These are phyloP conservation scores for Pulveroboletus sp. DNA, from an alignment of 768 basidiomycete genomes.

Conservation along the genomic window DNA sequence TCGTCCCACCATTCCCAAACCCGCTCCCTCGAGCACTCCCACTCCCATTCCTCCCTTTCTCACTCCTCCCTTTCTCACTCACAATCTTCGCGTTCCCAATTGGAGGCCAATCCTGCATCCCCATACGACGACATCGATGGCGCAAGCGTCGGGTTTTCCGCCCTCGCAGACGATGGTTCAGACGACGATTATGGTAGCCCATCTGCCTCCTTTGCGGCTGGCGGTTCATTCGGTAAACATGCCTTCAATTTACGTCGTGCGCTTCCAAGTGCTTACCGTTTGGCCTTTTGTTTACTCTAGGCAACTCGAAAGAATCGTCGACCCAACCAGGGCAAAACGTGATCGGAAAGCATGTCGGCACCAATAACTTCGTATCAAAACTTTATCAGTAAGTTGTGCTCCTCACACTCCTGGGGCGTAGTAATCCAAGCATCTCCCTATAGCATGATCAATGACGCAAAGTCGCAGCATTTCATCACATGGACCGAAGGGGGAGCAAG, in stretches of 20 bases:
- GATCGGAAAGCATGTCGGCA: constrained; percentile 61
- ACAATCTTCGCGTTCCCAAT: constrained; percentile 16
- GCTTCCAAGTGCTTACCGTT: background rate
- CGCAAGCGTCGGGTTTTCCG: constrained; percentile 27
- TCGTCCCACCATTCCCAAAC: constrained; percentile 23
- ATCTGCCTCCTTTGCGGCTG: constrained; percentile 11
- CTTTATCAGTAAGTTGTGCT: constrained; percentile 67
- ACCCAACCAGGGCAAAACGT: constrained; percentile 45
- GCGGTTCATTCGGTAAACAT: constrained; percentile 9
- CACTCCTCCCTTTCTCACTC: too few relatives aligned
- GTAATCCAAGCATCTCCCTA: background rate
- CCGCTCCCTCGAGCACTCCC: constrained; percentile 19
- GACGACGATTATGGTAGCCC: constrained; percentile 25
- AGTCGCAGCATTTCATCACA: constrained; percentile 72
- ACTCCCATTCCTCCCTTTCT: constrained; percentile 22
- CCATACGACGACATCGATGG: constrained; percentile 62
- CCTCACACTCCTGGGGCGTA: background rate
- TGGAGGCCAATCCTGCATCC: constrained; percentile 28
- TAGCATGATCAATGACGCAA: constrained; percentile 85
- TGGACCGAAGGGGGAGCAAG: constrained; percentile 82
- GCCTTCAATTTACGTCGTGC: background rate
- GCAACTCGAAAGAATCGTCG: constrained; percentile 15
- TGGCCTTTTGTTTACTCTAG: background rate
- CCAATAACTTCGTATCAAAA: constrained; percentile 86
- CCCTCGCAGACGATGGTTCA: constrained; percentile 22